Evolutionary conservation across 768 basidiomycete genomes (phyloP), one percentile per base, ranked within the genome.

Genomic region (Rhodotorula sphaerocarpa): DNA sequence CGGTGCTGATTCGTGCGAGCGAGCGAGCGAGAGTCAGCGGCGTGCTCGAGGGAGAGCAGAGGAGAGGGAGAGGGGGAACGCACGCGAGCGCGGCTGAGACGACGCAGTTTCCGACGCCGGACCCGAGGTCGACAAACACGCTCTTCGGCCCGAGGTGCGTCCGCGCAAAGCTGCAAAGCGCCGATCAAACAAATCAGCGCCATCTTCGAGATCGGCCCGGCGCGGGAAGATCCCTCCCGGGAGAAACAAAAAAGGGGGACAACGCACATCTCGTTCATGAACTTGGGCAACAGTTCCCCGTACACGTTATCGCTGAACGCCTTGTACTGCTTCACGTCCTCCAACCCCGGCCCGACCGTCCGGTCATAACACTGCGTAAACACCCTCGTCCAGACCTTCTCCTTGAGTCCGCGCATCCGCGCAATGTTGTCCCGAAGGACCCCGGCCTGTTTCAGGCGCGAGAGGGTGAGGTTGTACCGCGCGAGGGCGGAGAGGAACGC

Each of bases 341-440:
- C 82, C n/a, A 91, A 83, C 70, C 87, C 83, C 0, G 95, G 95
- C 9, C 92, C 92, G 2, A 96, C 91, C 23, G 84, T 83, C 31
- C 95, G 83, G 72, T 96, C 90, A 72, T 99, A 97, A 42, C 85
- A 87, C 78, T 96, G 90, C 47, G 91, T 90, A 55, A 87, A 79
- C 51, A 93, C 81, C 45, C 86, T 84, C 77, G 84, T 80, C 60
- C 86, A 78, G 3, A 91, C 81, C 39, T 81, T 79, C 50, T 82
- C 78, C 0, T 84, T 86, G 31, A 91, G 73, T 5, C 82, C 83
- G 2, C 59, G 47, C 73, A 73, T 69, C 36, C 18, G 36, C 41
- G 33, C 30, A 21, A 72, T 64, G 34, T 71, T 73, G 25, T 27
- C 54, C 54, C 23, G 14, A 7, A 72, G 30, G 6, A 41, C 33